Evolutionary conservation across 1,284 basidiomycete genomes (phyloP).

Genomic region (Hypsizygus ulmarius): DNA sequence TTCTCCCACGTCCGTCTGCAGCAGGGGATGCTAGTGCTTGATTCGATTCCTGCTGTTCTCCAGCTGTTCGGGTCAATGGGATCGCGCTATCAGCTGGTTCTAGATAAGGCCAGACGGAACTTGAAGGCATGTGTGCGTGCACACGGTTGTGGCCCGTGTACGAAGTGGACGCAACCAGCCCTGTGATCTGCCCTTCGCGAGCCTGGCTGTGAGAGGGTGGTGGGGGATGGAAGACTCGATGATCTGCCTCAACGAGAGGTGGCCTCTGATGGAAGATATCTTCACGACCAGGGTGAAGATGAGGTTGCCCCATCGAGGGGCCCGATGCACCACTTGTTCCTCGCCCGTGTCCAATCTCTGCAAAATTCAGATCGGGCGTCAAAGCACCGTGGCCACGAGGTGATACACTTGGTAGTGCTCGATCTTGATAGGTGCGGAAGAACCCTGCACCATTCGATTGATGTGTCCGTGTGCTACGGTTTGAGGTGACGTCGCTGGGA

Average conservation of each 20-base stretch:
- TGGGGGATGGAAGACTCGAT: neutral
- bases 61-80: conserved; percentile 13
- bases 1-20: conserved; percentile 43
- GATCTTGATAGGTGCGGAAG: conserved; percentile 58
- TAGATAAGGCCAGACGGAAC: conserved; percentile 33
- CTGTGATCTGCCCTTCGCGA: neutral
- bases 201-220: neutral
- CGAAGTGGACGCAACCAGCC: neutral
- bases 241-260: conserved; percentile 8
- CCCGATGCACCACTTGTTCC: conserved; percentile 36
- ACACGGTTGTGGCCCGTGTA: neutral
- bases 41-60: conserved; percentile 43
- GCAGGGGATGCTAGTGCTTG: conserved; percentile 36
- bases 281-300: conserved; percentile 6
- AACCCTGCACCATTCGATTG: conserved; percentile 57
- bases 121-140: conserved; percentile 3
- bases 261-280: conserved; percentile 9
- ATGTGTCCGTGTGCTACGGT: conserved; percentile 50
- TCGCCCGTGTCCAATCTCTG: conserved; percentile 74
- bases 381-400: conserved; percentile 53
- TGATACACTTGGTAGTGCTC: conserved; percentile 27
- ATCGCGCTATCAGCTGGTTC: conserved; percentile 25
- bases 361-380: conserved; percentile 72
- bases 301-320: conserved; percentile 7
- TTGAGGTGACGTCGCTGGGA: conserved; percentile 55